These are phyloP conservation scores for Udeniomyces megalosporus DNA, from an alignment of 768 basidiomycete species.

Conservation along the genomic window DNA sequence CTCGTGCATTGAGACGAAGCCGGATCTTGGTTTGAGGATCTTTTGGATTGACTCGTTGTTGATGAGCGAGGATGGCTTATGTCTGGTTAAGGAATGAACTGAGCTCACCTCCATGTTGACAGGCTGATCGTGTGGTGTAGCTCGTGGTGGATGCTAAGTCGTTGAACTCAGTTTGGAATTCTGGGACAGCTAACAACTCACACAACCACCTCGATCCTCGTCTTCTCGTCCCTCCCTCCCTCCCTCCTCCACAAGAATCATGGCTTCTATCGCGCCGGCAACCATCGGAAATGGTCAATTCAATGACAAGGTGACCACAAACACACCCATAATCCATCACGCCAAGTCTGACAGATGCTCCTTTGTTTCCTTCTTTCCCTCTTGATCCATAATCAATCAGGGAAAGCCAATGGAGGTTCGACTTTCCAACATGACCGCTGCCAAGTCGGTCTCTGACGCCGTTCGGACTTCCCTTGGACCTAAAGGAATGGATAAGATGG, in stretches of 20 bases:
- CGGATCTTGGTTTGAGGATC: conserved; percentile 9
- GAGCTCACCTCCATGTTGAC: conserved; percentile 2
- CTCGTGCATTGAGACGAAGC: conserved; percentile 10
- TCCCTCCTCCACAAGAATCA: neutral
- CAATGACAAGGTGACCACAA: conserved; percentile 19
- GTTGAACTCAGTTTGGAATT: neutral
- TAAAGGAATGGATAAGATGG: conserved; percentile 99
- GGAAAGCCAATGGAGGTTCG: conserved; percentile 97
- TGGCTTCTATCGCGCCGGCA: conserved; percentile 10
- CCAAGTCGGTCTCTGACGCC: conserved; percentile 90
- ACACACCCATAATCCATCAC: neutral
- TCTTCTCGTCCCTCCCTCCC: neutral
- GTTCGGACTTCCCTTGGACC: conserved; percentile 92
- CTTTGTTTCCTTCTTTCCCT: neutral
- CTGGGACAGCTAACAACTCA: neutral
- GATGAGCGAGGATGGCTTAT: neutral
- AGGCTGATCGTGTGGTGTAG: neutral
- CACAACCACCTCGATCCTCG: neutral
- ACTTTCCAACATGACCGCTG: conserved; percentile 91
- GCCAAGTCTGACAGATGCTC: neutral
- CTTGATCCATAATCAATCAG: conserved; percentile 33
- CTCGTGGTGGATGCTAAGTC: neutral
- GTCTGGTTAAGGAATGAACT: neutral
- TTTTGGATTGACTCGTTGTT: neutral
- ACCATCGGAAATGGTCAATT: conserved; percentile 25